A percentile compares a stretch with the other conserved stretches of the same genome.
Evolutionary conservation across 768 basidiomycete genomes (phyloP).

Genomic region (Leucosporidium yakuticum): DNA sequence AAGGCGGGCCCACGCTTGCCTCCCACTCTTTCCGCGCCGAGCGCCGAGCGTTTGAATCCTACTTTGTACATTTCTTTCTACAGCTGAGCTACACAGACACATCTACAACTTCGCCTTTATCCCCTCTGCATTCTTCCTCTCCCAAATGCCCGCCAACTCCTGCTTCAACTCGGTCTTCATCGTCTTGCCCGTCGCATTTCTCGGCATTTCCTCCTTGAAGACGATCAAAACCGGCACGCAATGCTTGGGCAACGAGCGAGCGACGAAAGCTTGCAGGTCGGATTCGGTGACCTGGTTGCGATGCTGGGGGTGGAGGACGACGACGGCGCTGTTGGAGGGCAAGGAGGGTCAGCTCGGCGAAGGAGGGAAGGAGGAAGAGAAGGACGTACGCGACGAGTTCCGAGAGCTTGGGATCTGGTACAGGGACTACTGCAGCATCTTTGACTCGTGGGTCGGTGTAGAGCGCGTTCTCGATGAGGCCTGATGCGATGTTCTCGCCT

Average conservation of each 20-base stretch:
- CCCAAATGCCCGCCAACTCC: slow-evolving; percentile 13
- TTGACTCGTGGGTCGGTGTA: slow-evolving; percentile 23
- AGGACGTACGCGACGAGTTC: slow-evolving; percentile 33
- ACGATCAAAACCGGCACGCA: slow-evolving; percentile 32
- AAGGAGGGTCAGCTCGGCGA: neutral
- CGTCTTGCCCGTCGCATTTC: slow-evolving; percentile 37
- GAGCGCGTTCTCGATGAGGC: slow-evolving; percentile 35
- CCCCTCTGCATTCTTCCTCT: slow-evolving; percentile 4
- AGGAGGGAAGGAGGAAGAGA: neutral
- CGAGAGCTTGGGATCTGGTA: slow-evolving; percentile 28
- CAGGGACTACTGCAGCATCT: slow-evolving; percentile 32
- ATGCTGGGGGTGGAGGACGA: slow-evolving; percentile 15
- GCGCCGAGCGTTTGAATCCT: too few relatives aligned
- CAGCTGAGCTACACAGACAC: neutral
- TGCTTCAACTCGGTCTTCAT: slow-evolving; percentile 29
- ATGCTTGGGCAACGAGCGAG: slow-evolving; percentile 25
- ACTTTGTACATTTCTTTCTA: too few relatives aligned
- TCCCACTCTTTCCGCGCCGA: too few relatives aligned
- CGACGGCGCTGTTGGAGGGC: slow-evolving; percentile 19
- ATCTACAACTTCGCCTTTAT: slow-evolving; percentile 7
- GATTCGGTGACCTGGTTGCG: slow-evolving; percentile 7
- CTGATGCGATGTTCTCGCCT: slow-evolving; percentile 38
- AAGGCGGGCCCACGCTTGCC: too few relatives aligned
- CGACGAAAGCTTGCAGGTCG: slow-evolving; percentile 15
- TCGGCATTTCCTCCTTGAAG: slow-evolving; percentile 14